Percentiles rank a stretch among this genome's conserved stretches.
Conservation (phyloP, 2,329 filamentous ascomycete species). For the Sporothrix humicola region DNA sequence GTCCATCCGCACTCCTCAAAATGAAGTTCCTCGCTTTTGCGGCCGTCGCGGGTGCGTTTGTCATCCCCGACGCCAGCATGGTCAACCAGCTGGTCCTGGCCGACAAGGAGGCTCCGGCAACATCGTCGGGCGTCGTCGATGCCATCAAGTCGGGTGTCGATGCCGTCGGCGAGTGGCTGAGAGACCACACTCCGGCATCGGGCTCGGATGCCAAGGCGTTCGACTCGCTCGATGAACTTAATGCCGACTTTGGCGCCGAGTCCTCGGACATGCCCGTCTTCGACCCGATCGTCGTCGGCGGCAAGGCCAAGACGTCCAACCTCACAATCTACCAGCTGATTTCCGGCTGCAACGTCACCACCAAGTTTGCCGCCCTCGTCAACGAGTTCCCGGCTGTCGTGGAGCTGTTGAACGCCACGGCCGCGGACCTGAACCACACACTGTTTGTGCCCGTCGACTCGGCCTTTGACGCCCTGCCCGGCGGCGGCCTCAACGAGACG, state of each 20-base stretch:
- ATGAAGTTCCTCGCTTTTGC: constrained; percentile 41
- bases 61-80: constrained; percentile 37
- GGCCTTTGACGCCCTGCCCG: constrained; percentile 68
- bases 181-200: constrained; percentile 20
- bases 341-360: constrained; percentile 74
- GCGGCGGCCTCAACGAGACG: constrained; percentile 59
- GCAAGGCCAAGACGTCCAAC: constrained; percentile 55
- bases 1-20: neutral
- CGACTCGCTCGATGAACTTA: constrained; percentile 15
- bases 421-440: constrained; percentile 68
- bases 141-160: constrained; percentile 34
- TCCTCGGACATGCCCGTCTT: constrained; percentile 20
- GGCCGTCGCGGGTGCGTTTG: constrained; percentile 39
- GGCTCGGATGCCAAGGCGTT: neutral
- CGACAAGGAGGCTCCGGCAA: constrained; percentile 24
- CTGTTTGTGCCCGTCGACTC: constrained; percentile 79
- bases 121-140: constrained; percentile 33
- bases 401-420: constrained; percentile 73
- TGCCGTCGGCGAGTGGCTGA: constrained; percentile 34
- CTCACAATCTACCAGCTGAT: constrained; percentile 82
- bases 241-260: neutral
- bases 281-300: neutral
- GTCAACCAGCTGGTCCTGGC: constrained; percentile 37
- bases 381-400: constrained; percentile 75
- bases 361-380: constrained; percentile 76